These are phyloP conservation scores for Serendipita sp. DNA, from an alignment of 768 basidiomycete genomes.

Conservation along the genomic window DNA sequence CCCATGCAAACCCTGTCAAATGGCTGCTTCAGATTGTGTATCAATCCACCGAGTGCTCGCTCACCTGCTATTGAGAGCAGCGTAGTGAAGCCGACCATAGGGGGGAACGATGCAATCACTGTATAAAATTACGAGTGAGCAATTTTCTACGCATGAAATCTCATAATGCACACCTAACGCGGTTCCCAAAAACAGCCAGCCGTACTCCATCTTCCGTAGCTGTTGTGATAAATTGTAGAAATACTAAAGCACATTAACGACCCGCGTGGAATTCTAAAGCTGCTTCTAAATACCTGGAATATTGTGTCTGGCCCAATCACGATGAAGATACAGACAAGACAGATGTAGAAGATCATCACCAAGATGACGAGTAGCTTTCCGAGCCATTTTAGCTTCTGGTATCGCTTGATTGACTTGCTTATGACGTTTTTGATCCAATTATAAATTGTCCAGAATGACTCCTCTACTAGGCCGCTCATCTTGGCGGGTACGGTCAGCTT, in stretches of 20 bases:
- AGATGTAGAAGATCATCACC: not conserved
- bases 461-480: not conserved
- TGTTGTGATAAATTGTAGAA: slow-evolving; percentile 51
- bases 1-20: slow-evolving; percentile 59
- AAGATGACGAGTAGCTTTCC: not conserved
- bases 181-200: slow-evolving; percentile 40
- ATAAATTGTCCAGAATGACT: not conserved
- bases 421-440: not conserved
- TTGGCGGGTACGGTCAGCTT: not conserved
- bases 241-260: not conserved
- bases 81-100: slow-evolving; percentile 53
- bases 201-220: slow-evolving; percentile 41
- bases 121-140: slow-evolving; percentile 1
- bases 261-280: not conserved
- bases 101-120: slow-evolving; percentile 39
- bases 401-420: not conserved
- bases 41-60: not conserved
- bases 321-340: not conserved
- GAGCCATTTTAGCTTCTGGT: not conserved
- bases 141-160: not conserved
- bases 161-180: slow-evolving; percentile 32
- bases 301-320: not conserved
- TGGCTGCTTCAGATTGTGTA: not conserved
- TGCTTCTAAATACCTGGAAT: not conserved
- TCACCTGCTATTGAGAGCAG: not conserved